A percentile compares a stretch with the other conserved stretches of the same genome.
phyloP scores from a whole-genome alignment of 768 basidiomycete species.

The Calocera viscosa region DNA sequence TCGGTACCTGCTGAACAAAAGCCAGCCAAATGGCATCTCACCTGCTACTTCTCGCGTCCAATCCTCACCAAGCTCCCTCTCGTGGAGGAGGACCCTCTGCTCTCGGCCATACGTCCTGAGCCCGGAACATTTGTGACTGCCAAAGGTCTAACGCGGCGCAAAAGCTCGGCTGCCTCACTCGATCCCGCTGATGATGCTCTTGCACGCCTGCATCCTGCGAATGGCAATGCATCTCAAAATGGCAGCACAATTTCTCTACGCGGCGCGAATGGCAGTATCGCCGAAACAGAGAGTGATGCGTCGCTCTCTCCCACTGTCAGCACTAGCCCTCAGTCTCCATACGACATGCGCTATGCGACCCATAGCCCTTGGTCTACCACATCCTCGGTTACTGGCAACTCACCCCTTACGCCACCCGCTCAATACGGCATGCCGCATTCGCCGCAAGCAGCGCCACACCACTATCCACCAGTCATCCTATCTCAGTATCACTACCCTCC shows the following conservation, averaged over 20 bases:
- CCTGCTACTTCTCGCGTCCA: conserved; percentile 25
- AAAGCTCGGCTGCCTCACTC: neutral
- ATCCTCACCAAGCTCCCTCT: conserved; percentile 34
- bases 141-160: conserved; percentile 31
- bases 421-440: neutral
- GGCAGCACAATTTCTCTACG: neutral
- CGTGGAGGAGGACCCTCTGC: conserved; percentile 61
- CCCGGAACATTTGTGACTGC: conserved; percentile 61
- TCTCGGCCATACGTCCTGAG: conserved; percentile 54
- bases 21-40: conserved; percentile 4
- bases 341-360: neutral
- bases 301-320: neutral
- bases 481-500: neutral
- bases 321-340: neutral
- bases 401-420: neutral
- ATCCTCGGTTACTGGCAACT: neutral
- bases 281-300: neutral
- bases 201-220: neutral
- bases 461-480: neutral
- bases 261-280: neutral
- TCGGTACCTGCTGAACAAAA: neutral
- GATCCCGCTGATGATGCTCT: neutral
- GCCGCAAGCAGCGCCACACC: neutral
- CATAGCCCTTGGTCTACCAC: neutral
- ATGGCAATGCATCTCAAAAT: neutral